Evolutionary conservation across 352 stramenopile species (phyloP), one percentile per base, ranked within the genome.

Genomic region (Globisporangium sylvaticum): DNA sequence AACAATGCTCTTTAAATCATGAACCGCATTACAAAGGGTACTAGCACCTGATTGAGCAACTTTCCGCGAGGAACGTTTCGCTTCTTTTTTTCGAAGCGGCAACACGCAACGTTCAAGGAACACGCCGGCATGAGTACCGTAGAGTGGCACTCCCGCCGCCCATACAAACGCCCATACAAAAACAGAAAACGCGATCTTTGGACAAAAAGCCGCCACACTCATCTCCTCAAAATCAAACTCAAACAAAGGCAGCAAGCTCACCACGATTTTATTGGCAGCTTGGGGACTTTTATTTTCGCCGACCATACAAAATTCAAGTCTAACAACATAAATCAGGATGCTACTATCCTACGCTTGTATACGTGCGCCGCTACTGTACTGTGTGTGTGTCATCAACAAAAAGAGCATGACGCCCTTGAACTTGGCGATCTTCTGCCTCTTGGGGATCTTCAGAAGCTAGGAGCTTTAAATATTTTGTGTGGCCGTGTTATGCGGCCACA

Each of bases 101-200:
- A 61, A 62, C 56, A 50, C 56, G 56, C 56, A 62, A 44, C 12
- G n/a, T 59, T 65, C 62, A 77, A 18, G 25, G 58, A 64, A 55
- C 58, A 62, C 56, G 56, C 56, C 22, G 15, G 14, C 52, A 58
- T 5, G 4, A 50, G 42, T 12, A 50, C 18, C 5, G 42, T 50
- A 50, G 42, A 50, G 42, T 50, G 42, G 18, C 42, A 58, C 52
- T 57, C 25, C 18, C 5, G 12, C n/a, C 24, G 14, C 18, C 2
- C 52, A 58, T 58, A 22, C 52, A 58, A 58, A 58, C 50, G 12
- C 27, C 24, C 24, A 57, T 57, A 57, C 50, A 57, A 57, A 31
- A 32, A 18, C 22, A 57, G 24, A 29, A 31, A 32, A 58, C 15
- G 52, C 52, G 52, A 58, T 58, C 52, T 58, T 56, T 56, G 14